Evolutionary conservation across 2,329 filamentous ascomycete genomes (phyloP), one percentile per base, ranked within the genome.

Genomic region (Cladosporium sp.): DNA sequence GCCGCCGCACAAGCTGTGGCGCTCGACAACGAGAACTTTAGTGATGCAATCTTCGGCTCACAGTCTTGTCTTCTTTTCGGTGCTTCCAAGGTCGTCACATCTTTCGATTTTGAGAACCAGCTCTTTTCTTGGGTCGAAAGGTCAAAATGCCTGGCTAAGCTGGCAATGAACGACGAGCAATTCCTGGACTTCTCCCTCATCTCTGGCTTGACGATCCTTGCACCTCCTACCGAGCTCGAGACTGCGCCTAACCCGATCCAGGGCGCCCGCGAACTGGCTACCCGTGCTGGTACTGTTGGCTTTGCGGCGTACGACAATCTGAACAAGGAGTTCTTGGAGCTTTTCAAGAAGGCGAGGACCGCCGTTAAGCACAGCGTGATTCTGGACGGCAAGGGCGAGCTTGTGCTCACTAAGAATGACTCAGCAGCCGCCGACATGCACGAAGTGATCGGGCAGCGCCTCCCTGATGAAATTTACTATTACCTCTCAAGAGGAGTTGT

Each of bases 381-480:
- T 62, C 83, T 96, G 57, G 82, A 84, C 29, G 78, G 82, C 49
- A 82, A 81, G n/a, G 93, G 93, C 36, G 83, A 86, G 61, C 80
- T 96, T 43, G 80, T 82, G 53, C 86, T 90, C 13, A 78, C 89
- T 61, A 84, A 91, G 60, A 80, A 77, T 49, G 85, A 88, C 7
- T 78, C 82, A 49, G 80, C 90, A 17, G 91, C 93, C 2, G 80
- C 80, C 40, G 91, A 97, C 65, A 85, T 93, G 58, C 88, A 95
- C 64, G 85, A 92, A 63, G 91, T 96, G 64, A 82, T 96, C 55
- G 90, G 90, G n/a, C 82, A 95, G 53, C 86, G 91, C 53, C 76
- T 99, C 4, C 90, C 93, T 0, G 84, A 90, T 36, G 93, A 99
- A 69, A 76, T 97, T 15, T 91, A 92, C 66, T 87, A 89, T 68